phyloP scores from a whole-genome alignment of 2,329 filamentous ascomycete species.

The Fusarium pseudonygamai region DNA sequence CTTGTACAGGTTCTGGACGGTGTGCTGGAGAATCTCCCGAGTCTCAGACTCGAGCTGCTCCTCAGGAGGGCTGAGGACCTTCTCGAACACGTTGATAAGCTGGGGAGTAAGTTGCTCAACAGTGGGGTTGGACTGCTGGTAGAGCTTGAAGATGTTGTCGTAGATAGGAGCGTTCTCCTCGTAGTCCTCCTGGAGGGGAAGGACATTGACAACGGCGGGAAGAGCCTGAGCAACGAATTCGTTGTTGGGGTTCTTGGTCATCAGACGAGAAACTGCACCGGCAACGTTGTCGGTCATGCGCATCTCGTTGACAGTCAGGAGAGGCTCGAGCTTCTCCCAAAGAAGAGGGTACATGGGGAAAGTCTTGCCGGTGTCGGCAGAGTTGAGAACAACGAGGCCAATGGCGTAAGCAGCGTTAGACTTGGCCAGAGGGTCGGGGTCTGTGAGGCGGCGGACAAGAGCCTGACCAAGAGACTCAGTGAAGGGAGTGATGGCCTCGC shows the following conservation, averaged over 20 bases:
- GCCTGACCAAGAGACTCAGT: conserved; percentile 81
- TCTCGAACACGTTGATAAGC: conserved; percentile 75
- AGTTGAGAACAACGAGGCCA: conserved; percentile 85
- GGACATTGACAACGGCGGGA: conserved; percentile 78
- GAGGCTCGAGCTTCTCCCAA: conserved; percentile 84
- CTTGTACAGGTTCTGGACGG: conserved; percentile 62
- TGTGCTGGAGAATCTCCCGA: conserved; percentile 70
- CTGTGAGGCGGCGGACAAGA: conserved; percentile 84
- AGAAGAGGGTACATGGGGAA: conserved; percentile 82
- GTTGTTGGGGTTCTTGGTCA: conserved; percentile 84
- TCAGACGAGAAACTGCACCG: conserved; percentile 91
- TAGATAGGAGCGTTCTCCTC: conserved; percentile 97
- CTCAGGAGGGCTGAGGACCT: conserved; percentile 75
- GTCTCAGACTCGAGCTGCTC: conserved; percentile 81
- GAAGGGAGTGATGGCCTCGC: conserved; percentile 80
- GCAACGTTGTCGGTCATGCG: conserved; percentile 92
- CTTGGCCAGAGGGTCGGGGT: conserved; percentile 91
- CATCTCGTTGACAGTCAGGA: conserved; percentile 79
- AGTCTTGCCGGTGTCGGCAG: conserved; percentile 72
- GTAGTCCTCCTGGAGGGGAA: conserved; percentile 91
- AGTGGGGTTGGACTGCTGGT: conserved; percentile 74
- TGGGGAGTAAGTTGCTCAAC: conserved; percentile 75
- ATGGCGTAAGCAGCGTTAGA: conserved; percentile 95
- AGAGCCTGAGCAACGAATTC: conserved; percentile 85
- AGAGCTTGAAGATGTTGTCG: conserved; percentile 88